A percentile compares a stretch with the other conserved stretches of the same genome.
These are phyloP conservation scores for Endotrypanum monterogeii DNA, from an alignment of 208 protist genomes.

Conservation along the genomic window DNA sequence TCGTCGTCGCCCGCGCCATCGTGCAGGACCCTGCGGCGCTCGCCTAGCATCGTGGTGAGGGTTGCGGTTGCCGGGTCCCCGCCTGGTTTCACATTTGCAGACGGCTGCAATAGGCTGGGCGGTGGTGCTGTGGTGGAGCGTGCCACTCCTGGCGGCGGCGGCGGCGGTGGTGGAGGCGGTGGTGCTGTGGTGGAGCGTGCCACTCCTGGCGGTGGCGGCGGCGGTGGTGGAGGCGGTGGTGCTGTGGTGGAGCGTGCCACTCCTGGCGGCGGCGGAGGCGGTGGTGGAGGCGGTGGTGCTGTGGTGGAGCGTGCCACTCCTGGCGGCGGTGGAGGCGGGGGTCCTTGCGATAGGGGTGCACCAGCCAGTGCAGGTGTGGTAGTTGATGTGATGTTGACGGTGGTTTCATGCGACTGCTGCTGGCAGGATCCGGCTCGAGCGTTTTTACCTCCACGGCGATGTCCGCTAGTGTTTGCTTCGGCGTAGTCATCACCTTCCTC, in stretches of 20 bases:
- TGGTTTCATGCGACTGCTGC: neutral
- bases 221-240: conserved; percentile 24
- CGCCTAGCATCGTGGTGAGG: conserved; percentile 12
- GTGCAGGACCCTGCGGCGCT: conserved; percentile 15
- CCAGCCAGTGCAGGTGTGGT: neutral
- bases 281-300: conserved; percentile 37
- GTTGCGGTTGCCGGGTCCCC: neutral
- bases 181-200: conserved; percentile 26
- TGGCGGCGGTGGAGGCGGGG: conserved; percentile 31
- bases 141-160: conserved; percentile 4
- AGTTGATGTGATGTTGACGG: neutral
- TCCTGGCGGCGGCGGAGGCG: neutral
- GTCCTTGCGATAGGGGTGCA: neutral
- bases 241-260: neutral
- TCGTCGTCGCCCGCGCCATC: too few species aligned
- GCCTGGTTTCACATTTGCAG: neutral
- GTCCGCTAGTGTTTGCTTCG: neutral
- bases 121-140: conserved; percentile 2
- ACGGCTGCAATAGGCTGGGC: neutral
- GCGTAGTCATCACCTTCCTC: neutral
- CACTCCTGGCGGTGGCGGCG: conserved; percentile 31
- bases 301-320: conserved; percentile 30
- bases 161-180: conserved; percentile 36
- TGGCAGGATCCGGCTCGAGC: neutral
- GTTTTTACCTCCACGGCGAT: neutral